Percentiles rank a stretch among this genome's conserved stretches.
These are phyloP conservation scores for Penicillium brasilianum DNA, from an alignment of 2,329 filamentous ascomycete species.

Conservation along the genomic window DNA sequence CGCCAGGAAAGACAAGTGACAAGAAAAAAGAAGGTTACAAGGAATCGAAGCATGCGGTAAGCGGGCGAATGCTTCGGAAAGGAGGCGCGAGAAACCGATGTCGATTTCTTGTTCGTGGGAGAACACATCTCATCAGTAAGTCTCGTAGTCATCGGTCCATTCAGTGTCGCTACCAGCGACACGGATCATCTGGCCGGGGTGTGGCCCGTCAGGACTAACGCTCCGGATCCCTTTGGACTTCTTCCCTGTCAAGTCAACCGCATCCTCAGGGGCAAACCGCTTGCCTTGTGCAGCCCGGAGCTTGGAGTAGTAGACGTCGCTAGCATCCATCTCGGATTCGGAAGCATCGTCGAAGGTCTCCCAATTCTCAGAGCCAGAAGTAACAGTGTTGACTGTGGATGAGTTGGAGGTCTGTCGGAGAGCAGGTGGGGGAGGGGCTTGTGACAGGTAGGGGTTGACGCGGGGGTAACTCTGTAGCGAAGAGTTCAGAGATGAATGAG, in stretches of 20 bases:
- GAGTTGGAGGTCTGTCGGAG: conserved; percentile 74
- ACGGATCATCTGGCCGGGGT: conserved; percentile 51
- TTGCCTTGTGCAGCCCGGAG: conserved; percentile 72
- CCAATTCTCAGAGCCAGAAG: conserved; percentile 94
- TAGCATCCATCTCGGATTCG: conserved; percentile 73
- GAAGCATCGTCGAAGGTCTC: conserved; percentile 91
- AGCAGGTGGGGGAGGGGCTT: conserved; percentile 44
- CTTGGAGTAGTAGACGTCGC: conserved; percentile 80
- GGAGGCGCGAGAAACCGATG: conserved; percentile 20
- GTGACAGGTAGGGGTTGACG: conserved; percentile 43
- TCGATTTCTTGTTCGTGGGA: conserved; percentile 7
- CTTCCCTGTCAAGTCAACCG: conserved; percentile 44
- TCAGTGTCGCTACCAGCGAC: conserved; percentile 58
- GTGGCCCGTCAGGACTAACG: conserved; percentile 50
- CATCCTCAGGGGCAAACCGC: conserved; percentile 56
- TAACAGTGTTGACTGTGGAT: conserved; percentile 66
- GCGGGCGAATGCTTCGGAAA: conserved; percentile 8
- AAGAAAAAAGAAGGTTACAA: conserved; percentile 10
- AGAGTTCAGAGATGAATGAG: conserved; percentile 45
- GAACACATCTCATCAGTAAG: conserved; percentile 39
- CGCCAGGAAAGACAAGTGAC: conserved; percentile 17
- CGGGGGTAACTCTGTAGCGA: conserved; percentile 40
- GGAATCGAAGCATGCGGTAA: conserved; percentile 17
- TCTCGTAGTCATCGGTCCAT: conserved; percentile 59
- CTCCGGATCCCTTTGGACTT: conserved; percentile 54